Evolutionary conservation across 1,284 basidiomycete genomes (phyloP).

Genomic region (Microbotryum scabiosae): DNA sequence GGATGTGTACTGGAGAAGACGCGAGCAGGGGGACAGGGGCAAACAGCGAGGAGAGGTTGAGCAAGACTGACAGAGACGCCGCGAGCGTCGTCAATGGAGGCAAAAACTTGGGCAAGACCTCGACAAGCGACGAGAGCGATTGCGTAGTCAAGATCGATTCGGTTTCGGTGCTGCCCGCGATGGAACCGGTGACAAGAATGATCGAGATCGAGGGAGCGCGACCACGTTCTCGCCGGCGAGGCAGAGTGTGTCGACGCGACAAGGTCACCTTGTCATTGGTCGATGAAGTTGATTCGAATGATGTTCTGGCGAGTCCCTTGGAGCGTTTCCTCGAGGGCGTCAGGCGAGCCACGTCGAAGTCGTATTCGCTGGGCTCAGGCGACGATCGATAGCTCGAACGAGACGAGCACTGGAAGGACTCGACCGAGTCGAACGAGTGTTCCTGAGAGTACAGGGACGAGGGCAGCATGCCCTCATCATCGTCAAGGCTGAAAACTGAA

Average conservation of each 20-base stretch:
- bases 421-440: constrained; percentile 2
- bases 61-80: background rate
- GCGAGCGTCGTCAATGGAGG: too few relatives aligned
- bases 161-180: background rate
- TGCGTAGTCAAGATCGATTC: background rate
- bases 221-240: constrained; percentile 1
- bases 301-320: background rate
- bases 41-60: constrained; percentile 2
- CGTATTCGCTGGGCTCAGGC: constrained; percentile 25
- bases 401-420: background rate
- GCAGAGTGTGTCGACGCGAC: constrained; percentile 17
- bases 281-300: background rate
- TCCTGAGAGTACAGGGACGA: too few relatives aligned
- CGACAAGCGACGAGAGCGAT: background rate
- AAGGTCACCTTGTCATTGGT: background rate
- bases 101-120: background rate
- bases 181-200: background rate
- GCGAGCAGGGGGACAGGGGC: background rate
- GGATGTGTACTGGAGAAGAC: constrained; percentile 14
- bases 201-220: constrained; percentile 6
- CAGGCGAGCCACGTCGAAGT: constrained; percentile 2
- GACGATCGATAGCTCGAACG: constrained; percentile 5
- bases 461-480: too few relatives aligned
- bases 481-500: too few relatives aligned
- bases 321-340: background rate